These are phyloP conservation scores for Tubosaeta brunneosetosa DNA, from an alignment of 768 basidiomycete species.

Conservation along the genomic window DNA sequence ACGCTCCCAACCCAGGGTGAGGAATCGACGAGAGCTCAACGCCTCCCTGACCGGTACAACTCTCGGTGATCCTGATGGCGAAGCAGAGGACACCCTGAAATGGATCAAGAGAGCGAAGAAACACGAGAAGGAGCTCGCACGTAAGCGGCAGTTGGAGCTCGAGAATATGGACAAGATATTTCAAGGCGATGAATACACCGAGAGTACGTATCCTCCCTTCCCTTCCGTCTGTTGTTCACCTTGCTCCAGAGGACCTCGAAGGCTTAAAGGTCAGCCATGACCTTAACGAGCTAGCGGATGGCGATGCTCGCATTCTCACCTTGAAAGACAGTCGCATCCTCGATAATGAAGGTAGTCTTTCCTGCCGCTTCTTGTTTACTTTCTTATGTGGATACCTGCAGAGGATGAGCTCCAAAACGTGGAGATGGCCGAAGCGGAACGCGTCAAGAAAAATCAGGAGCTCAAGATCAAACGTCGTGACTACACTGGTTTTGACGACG, in stretches of 20 bases:
- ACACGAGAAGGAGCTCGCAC: constrained; percentile 82
- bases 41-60: constrained; percentile 89
- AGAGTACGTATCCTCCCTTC: constrained; percentile 52
- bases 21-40: constrained; percentile 90
- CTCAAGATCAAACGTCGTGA: constrained; percentile 84
- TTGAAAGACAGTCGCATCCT: constrained; percentile 94
- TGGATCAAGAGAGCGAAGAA: constrained; percentile 94
- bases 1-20: constrained; percentile 62
- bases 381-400: constrained; percentile 27
- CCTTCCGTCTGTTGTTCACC: background rate
- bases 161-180: constrained; percentile 79
- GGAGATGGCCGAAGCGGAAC: constrained; percentile 88
- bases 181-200: constrained; percentile 74
- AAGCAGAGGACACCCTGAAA: constrained; percentile 72
- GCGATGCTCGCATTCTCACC: constrained; percentile 92
- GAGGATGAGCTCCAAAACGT: constrained; percentile 98
- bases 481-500: constrained; percentile 96
- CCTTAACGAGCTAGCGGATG: constrained; percentile 87
- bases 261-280: constrained; percentile 97
- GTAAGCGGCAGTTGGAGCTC: constrained; percentile 75
- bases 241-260: constrained; percentile 68
- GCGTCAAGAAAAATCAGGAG: constrained; percentile 71
- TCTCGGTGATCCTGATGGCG: constrained; percentile 81
- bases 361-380: background rate
- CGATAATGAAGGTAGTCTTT: constrained; percentile 76